Base-by-base conservation (phyloP, 176 grass and related monocot genomes). In the Oryza glaberrima region DNA sequence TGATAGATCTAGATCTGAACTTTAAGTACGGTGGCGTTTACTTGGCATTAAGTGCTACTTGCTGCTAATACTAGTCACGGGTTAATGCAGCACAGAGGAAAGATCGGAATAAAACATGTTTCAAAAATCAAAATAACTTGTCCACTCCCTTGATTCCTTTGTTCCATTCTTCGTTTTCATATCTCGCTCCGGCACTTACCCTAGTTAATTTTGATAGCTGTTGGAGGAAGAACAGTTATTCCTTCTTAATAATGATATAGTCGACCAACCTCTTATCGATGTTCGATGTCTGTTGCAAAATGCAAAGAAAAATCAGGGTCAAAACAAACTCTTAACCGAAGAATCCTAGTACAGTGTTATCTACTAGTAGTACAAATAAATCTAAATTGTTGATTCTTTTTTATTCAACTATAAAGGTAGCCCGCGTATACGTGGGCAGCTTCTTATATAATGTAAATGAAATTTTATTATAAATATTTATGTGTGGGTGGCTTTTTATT, bases 1-100 rank as follows among this genome's bases (percentile, higher is more conserved):
- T 49, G 2, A 36, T 26, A 67, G 70, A 81, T 81, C 70, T 25
- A 54, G 77, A 80, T 86, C 70, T 75, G 38, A 54, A 32, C 19
- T 43, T 52, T 65, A 65, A 66, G 49, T 43, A 77, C 15, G 11
- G 20, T 47, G n/a, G 10, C 71, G 44, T 48, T 73, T 73, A 48
- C 44, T 28, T 30, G 72, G 13, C 45, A 35, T 69, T 32, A 71
- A 71, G 38, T 45, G 68, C 69, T 43, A 12, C 38, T 5, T 20
- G 36, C 10, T 25, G 82, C 61, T 52, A 76, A 51, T 32, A 32
- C 17, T 40, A 36, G 30, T 76, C 73, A 84, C 47, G 64, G 36
- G 46, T 77, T 28, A 65, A 28, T 20, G 25, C 52, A 11, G 20
- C 14, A 32, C 72, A 4, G 9, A 25, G 11, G 61, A 67, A 36